These are phyloP conservation scores for Aspergillus quadrilineatus DNA, from an alignment of 2,329 filamentous ascomycete genomes.

Conservation along the genomic window DNA sequence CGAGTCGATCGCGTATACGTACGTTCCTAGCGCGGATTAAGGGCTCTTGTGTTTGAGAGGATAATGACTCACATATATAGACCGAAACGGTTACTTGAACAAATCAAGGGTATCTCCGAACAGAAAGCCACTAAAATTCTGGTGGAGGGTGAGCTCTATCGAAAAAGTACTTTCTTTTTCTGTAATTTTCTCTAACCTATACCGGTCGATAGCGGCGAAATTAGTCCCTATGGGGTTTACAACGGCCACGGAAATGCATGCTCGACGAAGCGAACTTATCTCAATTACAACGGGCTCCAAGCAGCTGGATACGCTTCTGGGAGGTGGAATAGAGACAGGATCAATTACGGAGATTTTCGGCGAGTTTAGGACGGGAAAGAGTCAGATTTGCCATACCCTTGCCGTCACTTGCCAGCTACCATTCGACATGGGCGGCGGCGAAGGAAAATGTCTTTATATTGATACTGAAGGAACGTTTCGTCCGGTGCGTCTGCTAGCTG, in stretches of 20 bases:
- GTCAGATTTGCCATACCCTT: conserved; percentile 97
- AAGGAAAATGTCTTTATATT: conserved; percentile 97
- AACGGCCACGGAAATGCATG: conserved; percentile 98
- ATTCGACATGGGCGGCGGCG: conserved; percentile 97
- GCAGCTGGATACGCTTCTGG: conserved; percentile 90
- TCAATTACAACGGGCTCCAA: conserved; percentile 98
- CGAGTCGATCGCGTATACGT: conserved; percentile 93
- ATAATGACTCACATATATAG: conserved; percentile 34
- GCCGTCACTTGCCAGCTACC: conserved; percentile 96
- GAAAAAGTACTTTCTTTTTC: neutral
- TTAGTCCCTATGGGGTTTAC: conserved; percentile 99
- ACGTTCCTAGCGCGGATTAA: conserved; percentile 31
- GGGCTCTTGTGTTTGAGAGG: neutral
- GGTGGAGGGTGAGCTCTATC: conserved; percentile 70
- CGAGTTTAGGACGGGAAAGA: conserved; percentile 97
- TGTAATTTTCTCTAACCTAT: conserved; percentile 10
- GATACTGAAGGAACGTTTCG: conserved; percentile 97
- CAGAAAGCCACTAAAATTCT: conserved; percentile 92
- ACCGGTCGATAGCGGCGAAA: conserved; percentile 68
- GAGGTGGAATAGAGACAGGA: conserved; percentile 92
- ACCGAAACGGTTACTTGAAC: conserved; percentile 73
- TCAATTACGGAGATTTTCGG: conserved; percentile 98
- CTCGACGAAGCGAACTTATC: conserved; percentile 91
- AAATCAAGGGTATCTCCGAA: conserved; percentile 97
- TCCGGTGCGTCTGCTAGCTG: conserved; percentile 83